Evolutionary conservation across 2,329 filamentous ascomycete genomes (phyloP), one percentile per base, ranked within the genome.

Genomic region (Fonsecaea monophora): DNA sequence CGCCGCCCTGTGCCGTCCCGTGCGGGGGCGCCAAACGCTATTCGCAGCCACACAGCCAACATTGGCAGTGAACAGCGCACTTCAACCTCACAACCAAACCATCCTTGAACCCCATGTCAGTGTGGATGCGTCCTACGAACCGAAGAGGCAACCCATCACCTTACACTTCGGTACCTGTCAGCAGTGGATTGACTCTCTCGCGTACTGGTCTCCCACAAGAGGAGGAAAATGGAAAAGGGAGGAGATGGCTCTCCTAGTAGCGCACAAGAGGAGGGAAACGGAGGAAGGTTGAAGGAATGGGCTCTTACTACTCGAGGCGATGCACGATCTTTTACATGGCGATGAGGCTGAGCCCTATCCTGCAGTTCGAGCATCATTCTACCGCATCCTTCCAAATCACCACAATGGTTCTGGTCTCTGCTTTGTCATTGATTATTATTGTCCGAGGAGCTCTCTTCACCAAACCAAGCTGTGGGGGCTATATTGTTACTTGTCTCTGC

Each of bases 261-360:
- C 45, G 18, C 42, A 50, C 18, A 10, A 50, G 21, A 10, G 21
- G 5, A 13, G 12, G 18, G 15, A 4, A 5, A 50, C 45, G 12
- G 6, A 25, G 18, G 21, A 50, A 10, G n/a, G 13, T 15, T n/a
- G 13, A 42, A 15, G 13, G 13, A 42, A 7, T 42, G 7, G 38
- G 13, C 15, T 15, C 5, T 6, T n/a, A 15, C 13, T n/a, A 42
- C 45, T 9, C 21, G 8, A 9, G 21, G 7, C 6, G 45, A 4
- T 30, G 8, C 45, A 15, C 30, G n/a, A 60, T 53, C 40, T 50
- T 60, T 15, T 50, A 10, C 25, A 6, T 12, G 3, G 45, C 21
- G 45, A 40, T 58, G 30, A 58, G 55, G 55, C 55, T 58, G 55
- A 58, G n/a, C 3, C 15, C 6, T 61, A 45, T 50, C 18, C 45